Conservation (phyloP, 805 yeast species). For the Teunomyces lycoperdinae region DNA sequence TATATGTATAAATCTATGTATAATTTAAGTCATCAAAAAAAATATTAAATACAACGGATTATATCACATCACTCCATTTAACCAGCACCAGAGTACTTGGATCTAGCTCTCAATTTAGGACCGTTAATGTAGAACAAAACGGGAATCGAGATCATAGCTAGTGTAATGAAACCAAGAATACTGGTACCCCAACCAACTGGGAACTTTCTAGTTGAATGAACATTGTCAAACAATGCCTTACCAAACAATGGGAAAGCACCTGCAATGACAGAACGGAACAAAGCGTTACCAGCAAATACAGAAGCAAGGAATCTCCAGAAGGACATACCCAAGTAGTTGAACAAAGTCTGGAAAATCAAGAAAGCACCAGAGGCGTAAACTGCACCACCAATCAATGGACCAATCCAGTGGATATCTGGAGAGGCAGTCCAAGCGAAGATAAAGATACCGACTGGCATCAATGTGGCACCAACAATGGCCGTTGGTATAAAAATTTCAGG, state of each 20-base stretch:
- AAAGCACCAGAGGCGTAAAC: constrained; percentile 20
- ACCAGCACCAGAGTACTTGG: constrained; percentile 30
- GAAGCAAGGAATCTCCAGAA: constrained; percentile 54
- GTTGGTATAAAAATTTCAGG: constrained; percentile 19
- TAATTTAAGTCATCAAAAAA: too few relatives aligned
- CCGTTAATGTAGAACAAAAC: constrained; percentile 43
- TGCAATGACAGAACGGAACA: constrained; percentile 51
- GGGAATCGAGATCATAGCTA: constrained; percentile 47
- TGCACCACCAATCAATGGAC: constrained; percentile 20
- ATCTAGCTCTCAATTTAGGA: constrained; percentile 43
- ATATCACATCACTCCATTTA: neutral
- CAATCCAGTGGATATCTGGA: constrained; percentile 18
- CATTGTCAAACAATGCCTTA: constrained; percentile 51
- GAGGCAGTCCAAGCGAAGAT: constrained; percentile 21
- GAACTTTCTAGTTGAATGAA: constrained; percentile 38
- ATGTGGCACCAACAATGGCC: constrained; percentile 19
- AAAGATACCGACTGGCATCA: constrained; percentile 21
- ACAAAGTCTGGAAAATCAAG: constrained; percentile 47
- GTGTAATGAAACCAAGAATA: constrained; percentile 45
- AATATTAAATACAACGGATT: too few relatives aligned
- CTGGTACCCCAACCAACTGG: constrained; percentile 60
- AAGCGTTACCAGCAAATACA: constrained; percentile 56
- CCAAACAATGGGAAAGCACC: constrained; percentile 68
- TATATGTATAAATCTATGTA: too few relatives aligned
- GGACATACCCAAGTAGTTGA: constrained; percentile 48